Conservation (phyloP, 2,329 filamentous ascomycete genomes). For the Balansia obtecta region DNA sequence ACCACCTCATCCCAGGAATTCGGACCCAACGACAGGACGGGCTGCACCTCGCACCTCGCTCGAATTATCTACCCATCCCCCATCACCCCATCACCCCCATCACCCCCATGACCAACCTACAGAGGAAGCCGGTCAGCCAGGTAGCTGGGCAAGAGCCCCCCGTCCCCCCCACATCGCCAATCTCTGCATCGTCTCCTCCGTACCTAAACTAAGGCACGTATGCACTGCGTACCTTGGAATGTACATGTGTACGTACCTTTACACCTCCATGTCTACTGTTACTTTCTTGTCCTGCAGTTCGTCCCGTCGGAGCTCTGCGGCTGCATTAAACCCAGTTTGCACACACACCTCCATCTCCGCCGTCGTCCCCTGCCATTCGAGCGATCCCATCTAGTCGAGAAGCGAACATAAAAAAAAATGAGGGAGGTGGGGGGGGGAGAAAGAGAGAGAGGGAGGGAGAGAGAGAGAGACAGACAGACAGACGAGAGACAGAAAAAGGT, state of each 20-base stretch:
- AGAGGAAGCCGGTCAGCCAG: slow-evolving; percentile 4
- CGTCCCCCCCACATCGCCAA: neutral
- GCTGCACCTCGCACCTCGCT: neutral
- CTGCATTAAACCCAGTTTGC: neutral
- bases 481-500: too few species aligned
- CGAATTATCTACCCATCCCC: neutral
- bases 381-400: neutral
- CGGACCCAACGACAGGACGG: neutral
- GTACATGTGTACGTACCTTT: too few species aligned
- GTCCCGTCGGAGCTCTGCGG: neutral
- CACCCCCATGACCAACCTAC: neutral
- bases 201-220: neutral
- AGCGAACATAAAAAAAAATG: neutral
- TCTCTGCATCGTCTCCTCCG: neutral
- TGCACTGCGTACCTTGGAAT: neutral
- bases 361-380: neutral
- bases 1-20: too few species aligned
- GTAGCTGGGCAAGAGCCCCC: neutral
- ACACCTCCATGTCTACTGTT: neutral
- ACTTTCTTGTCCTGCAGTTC: neutral
- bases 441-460: neutral
- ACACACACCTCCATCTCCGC: neutral
- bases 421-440: too few species aligned
- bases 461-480: too few species aligned
- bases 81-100: neutral